These are phyloP conservation scores for Gossypium gossypioides DNA, from an alignment of 441 rosid species.

Conservation along the genomic window DNA sequence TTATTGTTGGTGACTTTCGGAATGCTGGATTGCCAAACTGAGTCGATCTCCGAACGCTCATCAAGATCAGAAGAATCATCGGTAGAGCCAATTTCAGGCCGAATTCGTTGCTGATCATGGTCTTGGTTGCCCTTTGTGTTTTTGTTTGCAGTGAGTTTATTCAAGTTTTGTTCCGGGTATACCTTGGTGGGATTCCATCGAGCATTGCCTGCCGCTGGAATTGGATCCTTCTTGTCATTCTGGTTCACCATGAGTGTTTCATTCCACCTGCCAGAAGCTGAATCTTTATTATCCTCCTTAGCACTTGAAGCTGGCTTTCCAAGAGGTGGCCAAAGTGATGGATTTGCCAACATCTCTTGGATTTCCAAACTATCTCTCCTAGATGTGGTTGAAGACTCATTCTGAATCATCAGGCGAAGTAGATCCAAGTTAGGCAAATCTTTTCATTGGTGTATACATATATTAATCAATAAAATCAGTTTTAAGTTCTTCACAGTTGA, in stretches of 20 bases:
- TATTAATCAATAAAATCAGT: not conserved
- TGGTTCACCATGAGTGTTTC: conserved; percentile 50
- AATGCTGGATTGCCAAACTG: conserved; percentile 37
- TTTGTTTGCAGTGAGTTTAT: conserved; percentile 19
- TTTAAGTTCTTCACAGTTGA: not conserved
- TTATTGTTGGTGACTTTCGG: conserved; percentile 35
- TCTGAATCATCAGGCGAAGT: conserved; percentile 29
- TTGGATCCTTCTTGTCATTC: conserved; percentile 25
- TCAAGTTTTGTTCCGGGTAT: conserved; percentile 29
- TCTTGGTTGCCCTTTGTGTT: conserved; percentile 35
- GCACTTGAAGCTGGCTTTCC: conserved; percentile 21
- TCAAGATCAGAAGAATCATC: conserved; percentile 46
- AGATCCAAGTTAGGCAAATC: conserved; percentile 1
- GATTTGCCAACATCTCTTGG: conserved; percentile 35
- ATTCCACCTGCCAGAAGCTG: conserved; percentile 44
- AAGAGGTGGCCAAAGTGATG: conserved; percentile 37
- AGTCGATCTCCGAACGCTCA: conserved; percentile 50
- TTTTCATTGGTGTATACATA: not conserved
- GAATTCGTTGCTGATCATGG: conserved; percentile 31
- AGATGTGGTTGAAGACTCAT: conserved; percentile 27
- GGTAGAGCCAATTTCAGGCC: conserved; percentile 26
- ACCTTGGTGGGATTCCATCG: conserved; percentile 28
- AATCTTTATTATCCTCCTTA: conserved; percentile 45
- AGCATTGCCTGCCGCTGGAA: conserved; percentile 27
- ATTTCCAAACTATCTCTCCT: conserved; percentile 48